Evolutionary conservation across 2,329 filamentous ascomycete genomes (phyloP).

Genomic region (Sarocladiaceae sp.): DNA sequence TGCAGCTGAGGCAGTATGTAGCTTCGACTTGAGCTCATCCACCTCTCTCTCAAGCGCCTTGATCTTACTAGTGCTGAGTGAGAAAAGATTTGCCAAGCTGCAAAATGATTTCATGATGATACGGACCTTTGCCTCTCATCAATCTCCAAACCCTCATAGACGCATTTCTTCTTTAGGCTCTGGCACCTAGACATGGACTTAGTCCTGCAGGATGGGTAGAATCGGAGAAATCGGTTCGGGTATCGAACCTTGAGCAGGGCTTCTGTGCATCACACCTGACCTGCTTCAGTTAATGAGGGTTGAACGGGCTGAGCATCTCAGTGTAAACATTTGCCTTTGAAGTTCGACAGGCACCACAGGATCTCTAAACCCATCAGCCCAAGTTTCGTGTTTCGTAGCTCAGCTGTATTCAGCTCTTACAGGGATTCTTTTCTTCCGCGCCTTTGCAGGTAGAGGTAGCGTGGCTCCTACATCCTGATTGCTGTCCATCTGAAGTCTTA

Average conservation of each 20-base stretch:
- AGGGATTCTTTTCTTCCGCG: constrained; percentile 18
- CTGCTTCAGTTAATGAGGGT: constrained; percentile 7
- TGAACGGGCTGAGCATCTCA: neutral
- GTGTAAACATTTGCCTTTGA: constrained; percentile 17
- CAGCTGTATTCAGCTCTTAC: too few species aligned
- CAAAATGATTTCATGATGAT: neutral
- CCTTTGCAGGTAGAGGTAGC: constrained; percentile 1
- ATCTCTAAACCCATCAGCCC: constrained; percentile 16
- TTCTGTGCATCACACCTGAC: constrained; percentile 20
- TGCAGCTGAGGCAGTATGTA: constrained; percentile 6
- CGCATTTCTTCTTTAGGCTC: constrained; percentile 17
- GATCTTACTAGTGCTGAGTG: constrained; percentile 14
- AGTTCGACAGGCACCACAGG: constrained; percentile 21
- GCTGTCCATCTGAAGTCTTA: neutral
- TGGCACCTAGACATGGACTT: constrained; percentile 16
- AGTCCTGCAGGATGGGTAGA: neutral
- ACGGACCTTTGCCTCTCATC: neutral
- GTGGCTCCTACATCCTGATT: neutral
- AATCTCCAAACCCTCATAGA: constrained; percentile 12
- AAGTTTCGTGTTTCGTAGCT: constrained; percentile 4
- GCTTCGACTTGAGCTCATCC: constrained; percentile 12
- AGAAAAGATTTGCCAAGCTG: neutral
- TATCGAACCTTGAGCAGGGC: constrained; percentile 20
- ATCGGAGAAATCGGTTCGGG: neutral
- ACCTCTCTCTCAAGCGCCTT: constrained; percentile 16